Evolutionary conservation across 1,284 basidiomycete genomes (phyloP).

Genomic region (Melampsora abietis-canadensis): DNA sequence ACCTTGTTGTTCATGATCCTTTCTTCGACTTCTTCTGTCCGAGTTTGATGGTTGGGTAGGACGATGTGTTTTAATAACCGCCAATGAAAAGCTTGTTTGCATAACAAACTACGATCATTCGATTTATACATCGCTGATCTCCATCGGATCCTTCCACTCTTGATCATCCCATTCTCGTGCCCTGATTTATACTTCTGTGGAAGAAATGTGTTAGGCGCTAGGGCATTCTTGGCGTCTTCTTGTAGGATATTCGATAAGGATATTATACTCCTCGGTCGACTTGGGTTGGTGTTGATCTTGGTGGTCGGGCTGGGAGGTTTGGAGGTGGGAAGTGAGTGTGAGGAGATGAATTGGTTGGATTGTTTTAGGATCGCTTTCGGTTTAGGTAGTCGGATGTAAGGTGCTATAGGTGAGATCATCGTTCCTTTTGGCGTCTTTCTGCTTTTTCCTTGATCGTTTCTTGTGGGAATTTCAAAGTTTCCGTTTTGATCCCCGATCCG

Average conservation of each 20-base stretch:
- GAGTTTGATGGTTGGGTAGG: neutral
- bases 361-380: neutral
- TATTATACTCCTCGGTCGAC: neutral
- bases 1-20: neutral
- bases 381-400: neutral
- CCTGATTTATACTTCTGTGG: neutral
- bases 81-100: constrained; percentile 34
- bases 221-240: neutral
- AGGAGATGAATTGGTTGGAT: constrained; percentile 31
- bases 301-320: neutral
- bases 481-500: too few species aligned
- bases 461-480: too few species aligned
- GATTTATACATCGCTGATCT: neutral
- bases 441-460: too few species aligned
- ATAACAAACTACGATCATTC: constrained; percentile 3
- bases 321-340: neutral
- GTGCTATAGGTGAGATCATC: too few species aligned
- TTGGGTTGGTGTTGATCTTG: neutral
- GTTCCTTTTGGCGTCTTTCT: too few species aligned
- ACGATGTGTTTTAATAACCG: constrained; percentile 6
- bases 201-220: neutral
- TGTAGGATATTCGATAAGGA: neutral
- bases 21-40: neutral
- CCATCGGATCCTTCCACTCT: neutral
- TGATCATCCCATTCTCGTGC: constrained; percentile 5